Conservation (phyloP, 352 stramenopile genomes). For the Phytophthora aleatoria region DNA sequence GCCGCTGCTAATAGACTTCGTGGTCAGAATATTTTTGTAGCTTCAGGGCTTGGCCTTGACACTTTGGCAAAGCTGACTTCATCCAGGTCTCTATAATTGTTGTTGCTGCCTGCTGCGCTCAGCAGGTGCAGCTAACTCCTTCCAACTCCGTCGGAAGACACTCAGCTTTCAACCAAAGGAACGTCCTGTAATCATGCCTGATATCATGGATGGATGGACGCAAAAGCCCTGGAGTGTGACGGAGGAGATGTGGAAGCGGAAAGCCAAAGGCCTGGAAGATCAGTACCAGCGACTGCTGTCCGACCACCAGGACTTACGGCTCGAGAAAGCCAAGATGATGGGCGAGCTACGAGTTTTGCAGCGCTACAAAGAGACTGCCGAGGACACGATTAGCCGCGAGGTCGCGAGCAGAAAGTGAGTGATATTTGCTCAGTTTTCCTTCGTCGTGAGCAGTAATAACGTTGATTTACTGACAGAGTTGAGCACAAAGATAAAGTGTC, state of each 20-base stretch:
- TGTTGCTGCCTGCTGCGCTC: slow-evolving; percentile 33
- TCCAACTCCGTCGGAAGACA: slow-evolving; percentile 7
- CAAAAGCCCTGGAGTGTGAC: slow-evolving; percentile 75
- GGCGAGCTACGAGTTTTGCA: slow-evolving; percentile 71
- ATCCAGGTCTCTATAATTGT: slow-evolving; percentile 29
- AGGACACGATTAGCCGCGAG: slow-evolving; percentile 67
- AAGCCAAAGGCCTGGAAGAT: slow-evolving; percentile 68
- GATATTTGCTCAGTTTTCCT: not conserved
- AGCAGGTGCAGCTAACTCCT: slow-evolving; percentile 9
- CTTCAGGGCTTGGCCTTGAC: not conserved
- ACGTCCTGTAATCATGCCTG: slow-evolving; percentile 32
- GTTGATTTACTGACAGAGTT: slow-evolving; percentile 27
- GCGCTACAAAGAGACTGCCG: slow-evolving; percentile 74
- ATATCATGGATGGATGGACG: slow-evolving; percentile 57
- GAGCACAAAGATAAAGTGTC: slow-evolving; percentile 78
- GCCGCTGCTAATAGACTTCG: slow-evolving; percentile 30
- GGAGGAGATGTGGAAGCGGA: slow-evolving; percentile 81
- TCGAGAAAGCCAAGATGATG: slow-evolving; percentile 72
- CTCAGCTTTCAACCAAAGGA: not conserved
- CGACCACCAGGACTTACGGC: slow-evolving; percentile 70
- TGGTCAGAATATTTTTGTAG: slow-evolving; percentile 31
- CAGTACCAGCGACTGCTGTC: slow-evolving; percentile 71
- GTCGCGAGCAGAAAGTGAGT: slow-evolving; percentile 56
- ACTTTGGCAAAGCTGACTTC: slow-evolving; percentile 15
- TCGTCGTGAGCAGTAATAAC: not conserved